Conservation (phyloP, 306 rosid genomes). For the Glycine soja region DNA sequence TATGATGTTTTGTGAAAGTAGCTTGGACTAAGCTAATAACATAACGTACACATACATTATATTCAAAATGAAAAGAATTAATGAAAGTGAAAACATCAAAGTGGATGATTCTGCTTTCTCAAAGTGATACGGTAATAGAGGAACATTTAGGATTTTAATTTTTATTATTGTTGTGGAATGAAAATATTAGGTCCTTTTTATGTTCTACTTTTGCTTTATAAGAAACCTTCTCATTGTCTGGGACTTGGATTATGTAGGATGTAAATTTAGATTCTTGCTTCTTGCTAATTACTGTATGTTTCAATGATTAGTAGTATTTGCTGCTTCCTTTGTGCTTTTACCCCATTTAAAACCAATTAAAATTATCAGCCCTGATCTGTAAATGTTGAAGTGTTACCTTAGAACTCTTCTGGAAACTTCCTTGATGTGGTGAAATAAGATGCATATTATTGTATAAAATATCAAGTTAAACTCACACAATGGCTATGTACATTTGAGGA, state of each 20-base stretch:
- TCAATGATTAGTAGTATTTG: background rate
- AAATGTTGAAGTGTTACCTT: background rate
- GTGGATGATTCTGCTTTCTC: background rate
- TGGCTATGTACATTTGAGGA: slow-evolving; percentile 11
- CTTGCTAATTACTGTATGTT: background rate
- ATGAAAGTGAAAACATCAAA: background rate
- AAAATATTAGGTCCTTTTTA: background rate
- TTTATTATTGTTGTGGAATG: background rate
- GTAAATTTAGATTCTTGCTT: background rate
- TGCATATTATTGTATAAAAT: background rate
- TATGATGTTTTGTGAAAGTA: slow-evolving; percentile 1
- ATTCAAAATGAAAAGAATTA: background rate
- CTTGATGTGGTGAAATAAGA: background rate
- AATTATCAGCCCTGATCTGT: background rate
- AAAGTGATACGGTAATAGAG: background rate
- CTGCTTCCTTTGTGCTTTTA: background rate
- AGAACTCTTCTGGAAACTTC: background rate
- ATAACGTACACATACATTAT: background rate
- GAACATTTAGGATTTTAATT: background rate
- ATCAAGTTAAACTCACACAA: slow-evolving; percentile 1
- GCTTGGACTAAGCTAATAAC: background rate
- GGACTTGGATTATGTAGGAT: too few species aligned
- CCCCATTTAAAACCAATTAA: background rate
- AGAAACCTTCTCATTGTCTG: background rate
- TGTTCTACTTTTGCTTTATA: background rate